Conservation (phyloP, 257 asterid genomes). For the Rehmannia glutinosa region DNA sequence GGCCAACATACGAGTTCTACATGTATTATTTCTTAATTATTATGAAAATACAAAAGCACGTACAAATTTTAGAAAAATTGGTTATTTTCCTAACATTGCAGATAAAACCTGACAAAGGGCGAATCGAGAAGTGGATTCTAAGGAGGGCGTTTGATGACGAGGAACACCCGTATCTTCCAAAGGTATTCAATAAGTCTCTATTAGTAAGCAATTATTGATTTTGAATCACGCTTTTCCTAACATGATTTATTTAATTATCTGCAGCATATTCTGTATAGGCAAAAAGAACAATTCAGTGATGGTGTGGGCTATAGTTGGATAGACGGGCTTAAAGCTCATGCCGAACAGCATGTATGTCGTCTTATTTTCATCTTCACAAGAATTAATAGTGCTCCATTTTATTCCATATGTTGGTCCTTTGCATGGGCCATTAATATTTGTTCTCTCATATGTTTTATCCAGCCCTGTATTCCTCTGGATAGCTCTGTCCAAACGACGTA, state of each 20-base stretch:
- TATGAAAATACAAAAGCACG: too few relatives aligned
- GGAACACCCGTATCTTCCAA: slow-evolving; percentile 86
- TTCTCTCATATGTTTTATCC: neutral
- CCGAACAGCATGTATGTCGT: slow-evolving; percentile 66
- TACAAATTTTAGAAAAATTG: too few relatives aligned
- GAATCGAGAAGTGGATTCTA: slow-evolving; percentile 89
- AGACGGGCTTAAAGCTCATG: slow-evolving; percentile 96
- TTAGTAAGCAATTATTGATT: neutral
- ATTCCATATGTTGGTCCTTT: neutral
- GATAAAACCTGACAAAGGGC: slow-evolving; percentile 77
- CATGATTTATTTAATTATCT: slow-evolving; percentile 14
- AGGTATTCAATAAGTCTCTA: slow-evolving; percentile 34
- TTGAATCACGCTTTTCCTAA: slow-evolving; percentile 6
- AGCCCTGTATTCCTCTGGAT: neutral
- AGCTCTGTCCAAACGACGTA: neutral
- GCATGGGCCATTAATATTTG: neutral
- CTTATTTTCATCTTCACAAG: neutral
- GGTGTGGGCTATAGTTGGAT: slow-evolving; percentile 99
- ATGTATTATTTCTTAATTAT: too few relatives aligned
- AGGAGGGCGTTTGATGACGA: slow-evolving; percentile 95
- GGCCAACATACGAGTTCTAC: too few relatives aligned
- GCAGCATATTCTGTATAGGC: slow-evolving; percentile 95
- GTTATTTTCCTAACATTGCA: slow-evolving; percentile 20
- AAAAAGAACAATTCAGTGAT: slow-evolving; percentile 95
- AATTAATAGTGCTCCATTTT: neutral